These are phyloP conservation scores for Handroanthus guayacan DNA, from an alignment of 257 asterid species.

Conservation along the genomic window DNA sequence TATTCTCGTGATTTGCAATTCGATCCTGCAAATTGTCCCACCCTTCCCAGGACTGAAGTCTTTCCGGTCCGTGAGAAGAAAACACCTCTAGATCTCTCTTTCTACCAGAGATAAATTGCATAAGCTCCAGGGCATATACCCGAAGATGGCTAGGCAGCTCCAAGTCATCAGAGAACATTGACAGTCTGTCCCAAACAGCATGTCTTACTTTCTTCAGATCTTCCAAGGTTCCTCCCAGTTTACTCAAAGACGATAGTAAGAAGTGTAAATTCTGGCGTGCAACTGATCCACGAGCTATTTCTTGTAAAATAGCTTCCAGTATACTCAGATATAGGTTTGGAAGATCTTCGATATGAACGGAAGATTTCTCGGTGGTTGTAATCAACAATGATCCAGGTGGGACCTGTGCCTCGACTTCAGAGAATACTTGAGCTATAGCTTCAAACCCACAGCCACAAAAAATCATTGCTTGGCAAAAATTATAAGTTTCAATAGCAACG, in stretches of 20 bases:
- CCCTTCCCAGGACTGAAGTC: conserved; percentile 88
- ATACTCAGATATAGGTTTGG: conserved; percentile 66
- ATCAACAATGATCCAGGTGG: conserved; percentile 46
- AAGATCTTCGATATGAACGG: conserved; percentile 66
- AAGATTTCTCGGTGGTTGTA: conserved; percentile 31
- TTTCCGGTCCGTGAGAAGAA: conserved; percentile 44
- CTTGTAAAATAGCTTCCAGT: conserved; percentile 66
- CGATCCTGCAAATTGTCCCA: conserved; percentile 66
- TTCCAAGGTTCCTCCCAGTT: conserved; percentile 70
- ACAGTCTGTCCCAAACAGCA: conserved; percentile 81
- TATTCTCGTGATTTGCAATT: conserved; percentile 39
- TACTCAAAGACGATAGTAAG: conserved; percentile 79
- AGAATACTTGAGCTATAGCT: conserved; percentile 58
- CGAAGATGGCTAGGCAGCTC: conserved; percentile 74
- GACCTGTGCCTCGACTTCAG: conserved; percentile 47
- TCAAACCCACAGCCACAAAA: conserved; percentile 72
- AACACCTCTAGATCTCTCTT: conserved; percentile 49
- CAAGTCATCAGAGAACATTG: conserved; percentile 68
- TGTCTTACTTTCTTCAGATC: conserved; percentile 66
- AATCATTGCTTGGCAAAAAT: conserved; percentile 81
- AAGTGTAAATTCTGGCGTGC: conserved; percentile 53
- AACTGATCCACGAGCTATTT: conserved; percentile 55
- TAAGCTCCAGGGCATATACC: conserved; percentile 78
- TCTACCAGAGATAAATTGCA: conserved; percentile 79
- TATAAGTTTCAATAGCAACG: conserved; percentile 52